phyloP scores from a whole-genome alignment of 2,329 filamentous ascomycete genomes.

The Thielaviopsis musarum region DNA sequence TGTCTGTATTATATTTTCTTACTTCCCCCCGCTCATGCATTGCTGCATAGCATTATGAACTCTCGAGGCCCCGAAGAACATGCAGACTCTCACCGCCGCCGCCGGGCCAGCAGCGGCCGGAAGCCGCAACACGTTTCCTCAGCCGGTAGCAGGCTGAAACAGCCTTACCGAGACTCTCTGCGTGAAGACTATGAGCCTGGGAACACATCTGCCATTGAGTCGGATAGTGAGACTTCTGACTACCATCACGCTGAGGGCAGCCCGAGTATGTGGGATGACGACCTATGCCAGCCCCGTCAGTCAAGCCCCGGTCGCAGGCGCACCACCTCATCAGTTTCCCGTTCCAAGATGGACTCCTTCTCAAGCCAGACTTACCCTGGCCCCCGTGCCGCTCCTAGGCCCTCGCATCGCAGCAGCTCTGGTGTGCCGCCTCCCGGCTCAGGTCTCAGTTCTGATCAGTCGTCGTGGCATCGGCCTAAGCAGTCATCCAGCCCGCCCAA shows the following conservation, averaged over 20 bases:
- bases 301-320: background rate
- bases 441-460: background rate
- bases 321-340: slow-evolving; percentile 1
- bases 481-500: slow-evolving; percentile 3
- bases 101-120: background rate
- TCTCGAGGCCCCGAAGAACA: slow-evolving; percentile 4
- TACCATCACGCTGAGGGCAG: background rate
- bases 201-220: slow-evolving; percentile 1
- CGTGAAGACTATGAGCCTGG: slow-evolving; percentile 1
- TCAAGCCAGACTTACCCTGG: background rate
- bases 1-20: background rate
- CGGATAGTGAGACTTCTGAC: background rate
- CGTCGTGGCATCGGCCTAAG: background rate
- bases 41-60: slow-evolving; percentile 1
- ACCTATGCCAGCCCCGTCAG: background rate
- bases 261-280: background rate
- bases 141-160: background rate
- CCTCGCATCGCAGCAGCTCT: background rate
- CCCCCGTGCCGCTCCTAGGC: background rate
- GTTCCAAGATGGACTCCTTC: slow-evolving; percentile 1
- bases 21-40: background rate
- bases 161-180: background rate
- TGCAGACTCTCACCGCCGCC: background rate
- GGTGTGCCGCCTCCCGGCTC: background rate
- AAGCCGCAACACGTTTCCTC: background rate